Evolutionary conservation across 192 early-diverging fungal species (phyloP), one percentile per base, ranked within the genome.

Genomic region (Coemansia sp.): DNA sequence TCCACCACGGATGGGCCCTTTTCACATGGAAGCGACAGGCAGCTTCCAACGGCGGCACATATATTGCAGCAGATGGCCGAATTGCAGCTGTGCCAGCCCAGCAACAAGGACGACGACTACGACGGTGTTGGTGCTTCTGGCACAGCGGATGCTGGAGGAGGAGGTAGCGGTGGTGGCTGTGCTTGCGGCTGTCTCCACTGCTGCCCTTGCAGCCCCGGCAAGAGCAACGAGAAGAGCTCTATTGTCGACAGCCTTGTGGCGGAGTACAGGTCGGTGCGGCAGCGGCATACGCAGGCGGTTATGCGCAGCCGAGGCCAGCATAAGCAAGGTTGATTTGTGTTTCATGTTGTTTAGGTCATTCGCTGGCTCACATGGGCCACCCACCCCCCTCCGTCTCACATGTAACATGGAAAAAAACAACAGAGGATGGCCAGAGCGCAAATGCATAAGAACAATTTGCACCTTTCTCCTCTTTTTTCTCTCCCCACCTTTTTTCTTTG

Each of bases 251-350:
- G 60, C 14, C 43, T 77, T 9, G 36, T 81, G 10, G 78, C 75
- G 0, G 67, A 69, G 39, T 81, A 81, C 45, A 46, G 66, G 20
- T 59, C 39, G 0, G 69, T 81, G 51, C 78, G 78, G n/a, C 66
- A 61, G 35, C n/a, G 57, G 16, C 57, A 59, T 35, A 38, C 35
- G 33, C 21, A 59, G 34, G 57, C 57, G 51, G 24, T 53, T 53
- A 26, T 53, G 51, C 51, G 24, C 51, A 53, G 51, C 8, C 51
- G 71, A 26, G 57, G 67, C 20, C 49, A 53, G 16, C 51, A 66
- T 41, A 14, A 53, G 16, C 39, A 35, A 21, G 20, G 41, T 63
- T 20, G 35, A 30, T 21, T 49, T 52, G 6, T 18, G 44, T 18
- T 46, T 18, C 15, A 41, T 14, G 44, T 46, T 14, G 1, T 5